These are phyloP conservation scores for Gelatoporia subvermispora DNA, from an alignment of 768 basidiomycete species.

Conservation along the genomic window DNA sequence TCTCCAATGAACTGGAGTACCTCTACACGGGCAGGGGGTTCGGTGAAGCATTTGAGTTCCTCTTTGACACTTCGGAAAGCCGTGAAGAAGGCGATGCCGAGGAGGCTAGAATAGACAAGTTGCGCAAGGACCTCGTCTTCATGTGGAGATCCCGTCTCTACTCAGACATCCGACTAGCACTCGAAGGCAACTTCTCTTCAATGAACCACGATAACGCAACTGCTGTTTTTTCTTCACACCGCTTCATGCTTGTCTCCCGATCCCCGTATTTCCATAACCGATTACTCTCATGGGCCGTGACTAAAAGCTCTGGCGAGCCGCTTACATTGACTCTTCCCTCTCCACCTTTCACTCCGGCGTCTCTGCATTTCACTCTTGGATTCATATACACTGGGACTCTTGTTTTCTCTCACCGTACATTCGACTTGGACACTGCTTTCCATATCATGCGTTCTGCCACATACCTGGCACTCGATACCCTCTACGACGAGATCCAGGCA, in stretches of 20 bases:
- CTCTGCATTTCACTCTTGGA: conserved; percentile 89
- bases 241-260: conserved; percentile 87
- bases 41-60: conserved; percentile 82
- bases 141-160: conserved; percentile 97
- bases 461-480: conserved; percentile 70
- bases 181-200: conserved; percentile 65
- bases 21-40: conserved; percentile 91
- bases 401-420: conserved; percentile 85
- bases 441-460: conserved; percentile 79
- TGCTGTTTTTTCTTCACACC: conserved; percentile 86
- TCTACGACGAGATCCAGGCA: conserved; percentile 77
- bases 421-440: conserved; percentile 90
- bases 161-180: conserved; percentile 82
- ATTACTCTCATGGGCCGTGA: conserved; percentile 63
- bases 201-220: conserved; percentile 64
- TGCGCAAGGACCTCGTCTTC: conserved; percentile 89
- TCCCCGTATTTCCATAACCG: conserved; percentile 83
- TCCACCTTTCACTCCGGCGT: conserved; percentile 92
- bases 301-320: conserved; percentile 38
- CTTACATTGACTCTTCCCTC: conserved; percentile 72
- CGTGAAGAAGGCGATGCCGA: conserved; percentile 39
- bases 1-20: conserved; percentile 88
- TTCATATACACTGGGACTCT: conserved; percentile 96
- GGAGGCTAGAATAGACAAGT: conserved; percentile 70
- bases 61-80: conserved; percentile 59